Evolutionary conservation across 2,329 filamentous ascomycete genomes (phyloP), one percentile per base, ranked within the genome.

Genomic region (Cercospora zeae-maydis): DNA sequence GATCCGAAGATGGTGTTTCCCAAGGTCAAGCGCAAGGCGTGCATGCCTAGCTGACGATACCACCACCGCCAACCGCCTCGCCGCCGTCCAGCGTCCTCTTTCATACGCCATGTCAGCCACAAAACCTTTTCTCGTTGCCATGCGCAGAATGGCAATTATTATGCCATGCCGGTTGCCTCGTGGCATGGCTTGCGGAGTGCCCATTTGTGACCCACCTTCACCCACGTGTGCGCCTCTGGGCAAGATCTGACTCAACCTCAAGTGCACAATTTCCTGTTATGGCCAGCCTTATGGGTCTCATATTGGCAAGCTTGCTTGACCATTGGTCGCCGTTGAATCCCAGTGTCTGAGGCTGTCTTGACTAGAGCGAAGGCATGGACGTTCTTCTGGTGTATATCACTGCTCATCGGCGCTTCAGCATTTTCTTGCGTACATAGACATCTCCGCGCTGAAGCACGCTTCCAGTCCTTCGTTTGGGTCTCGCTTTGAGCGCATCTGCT

Each of bases 111-210:
- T 45, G 6, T n/a, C 55, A 57, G 55, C 55, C 55, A 58, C 55
- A 24, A 45, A 45, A 39, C 47, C 19, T 19, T 47, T 47, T 37
- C 24, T 27, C 34, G 47, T 30, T 24, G 24, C 24, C 19, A 31
- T 6, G 4, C 47, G 47, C 30, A 31, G 6, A 27, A 27, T 27
- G 24, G 24, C 24, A n/a, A n/a, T n/a, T n/a, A n/a, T n/a, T 13
- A 51, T 16, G 47, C 14, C 21, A 14, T 24, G 24, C 47, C n/a
- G 24, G 24, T 10, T 33, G 39, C 24, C 55, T 52, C 57, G 57
- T 59, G 47, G 24, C 24, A 27, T 51, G 57, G 57, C 57, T 59
- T 39, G 33, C 57, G 57, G 57, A 59, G 57, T 27, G 57, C 21
- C 57, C 57, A 51, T 52, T 21, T 59, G 45, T 21, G 21, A 36